Conservation (phyloP, 768 basidiomycete genomes). For the Cystofilobasidium bisporidii region DNA sequence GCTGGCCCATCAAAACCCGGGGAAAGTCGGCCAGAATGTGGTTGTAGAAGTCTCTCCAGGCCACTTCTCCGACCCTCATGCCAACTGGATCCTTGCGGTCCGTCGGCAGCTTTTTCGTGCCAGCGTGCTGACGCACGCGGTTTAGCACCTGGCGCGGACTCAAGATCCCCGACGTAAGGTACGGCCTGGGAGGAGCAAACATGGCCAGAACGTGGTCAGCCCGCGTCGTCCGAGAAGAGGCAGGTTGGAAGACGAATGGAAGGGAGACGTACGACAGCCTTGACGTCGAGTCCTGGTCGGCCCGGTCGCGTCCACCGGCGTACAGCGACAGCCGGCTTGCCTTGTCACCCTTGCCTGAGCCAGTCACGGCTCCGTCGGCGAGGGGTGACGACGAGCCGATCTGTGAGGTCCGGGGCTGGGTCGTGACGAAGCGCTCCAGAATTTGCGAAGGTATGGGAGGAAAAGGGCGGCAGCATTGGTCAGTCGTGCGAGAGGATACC, state of each 20-base stretch:
- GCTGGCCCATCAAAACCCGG: slow-evolving; percentile 78
- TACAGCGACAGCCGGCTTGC: slow-evolving; percentile 49
- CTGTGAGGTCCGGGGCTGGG: slow-evolving; percentile 55
- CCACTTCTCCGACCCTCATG: slow-evolving; percentile 71
- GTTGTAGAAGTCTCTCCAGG: slow-evolving; percentile 84
- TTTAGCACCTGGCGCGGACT: slow-evolving; percentile 47
- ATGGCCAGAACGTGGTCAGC: too few relatives aligned
- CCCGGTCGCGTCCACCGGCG: slow-evolving; percentile 56
- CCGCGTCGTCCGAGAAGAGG: too few relatives aligned
- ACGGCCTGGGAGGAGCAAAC: slow-evolving; percentile 60
- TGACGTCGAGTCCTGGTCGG: slow-evolving; percentile 69
- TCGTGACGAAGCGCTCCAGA: slow-evolving; percentile 61
- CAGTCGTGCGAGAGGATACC: too few relatives aligned
- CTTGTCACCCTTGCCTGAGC: slow-evolving; percentile 38
- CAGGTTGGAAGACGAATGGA: not conserved
- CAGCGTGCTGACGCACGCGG: not conserved
- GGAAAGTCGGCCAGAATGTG: slow-evolving; percentile 65
- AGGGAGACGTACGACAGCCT: slow-evolving; percentile 51
- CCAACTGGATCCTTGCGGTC: slow-evolving; percentile 50
- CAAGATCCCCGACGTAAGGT: slow-evolving; percentile 73
- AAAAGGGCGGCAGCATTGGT: not conserved
- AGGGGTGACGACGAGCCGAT: slow-evolving; percentile 55
- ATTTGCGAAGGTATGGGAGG: slow-evolving; percentile 45
- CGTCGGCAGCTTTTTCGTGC: not conserved
- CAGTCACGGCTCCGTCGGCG: slow-evolving; percentile 46